A percentile compares a stretch with the other conserved stretches of the same genome.
Evolutionary conservation across 257 asterid species (phyloP).

Genomic region (Anisodus acutangulus): DNA sequence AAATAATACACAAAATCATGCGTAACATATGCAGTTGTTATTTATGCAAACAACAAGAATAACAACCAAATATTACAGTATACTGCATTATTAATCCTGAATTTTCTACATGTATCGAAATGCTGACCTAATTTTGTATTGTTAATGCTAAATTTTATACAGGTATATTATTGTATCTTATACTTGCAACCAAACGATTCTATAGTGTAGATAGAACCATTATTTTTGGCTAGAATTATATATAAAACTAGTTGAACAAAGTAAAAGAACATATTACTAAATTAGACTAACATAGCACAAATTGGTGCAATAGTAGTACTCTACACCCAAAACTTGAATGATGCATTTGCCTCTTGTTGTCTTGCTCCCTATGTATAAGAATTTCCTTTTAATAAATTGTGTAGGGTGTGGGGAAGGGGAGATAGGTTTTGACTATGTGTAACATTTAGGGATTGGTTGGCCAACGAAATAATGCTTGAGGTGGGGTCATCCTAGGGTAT

Average conservation of each 20-base stretch:
- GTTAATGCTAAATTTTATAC: neutral
- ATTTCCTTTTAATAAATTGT: neutral
- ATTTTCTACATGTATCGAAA: neutral
- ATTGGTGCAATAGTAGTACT: neutral
- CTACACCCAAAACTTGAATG: neutral
- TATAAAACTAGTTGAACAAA: neutral
- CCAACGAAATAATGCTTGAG: conserved; percentile 16
- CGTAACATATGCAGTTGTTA: neutral
- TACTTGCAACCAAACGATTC: neutral
- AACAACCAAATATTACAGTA: neutral
- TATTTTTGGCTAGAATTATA: neutral
- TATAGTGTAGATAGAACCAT: neutral
- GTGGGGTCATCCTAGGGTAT: neutral
- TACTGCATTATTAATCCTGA: neutral
- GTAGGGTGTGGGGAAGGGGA: neutral
- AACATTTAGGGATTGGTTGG: conserved; percentile 25
- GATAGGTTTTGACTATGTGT: conserved; percentile 27
- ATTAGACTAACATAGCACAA: neutral
- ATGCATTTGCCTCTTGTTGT: neutral
- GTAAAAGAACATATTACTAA: neutral
- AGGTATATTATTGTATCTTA: neutral
- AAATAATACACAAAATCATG: neutral
- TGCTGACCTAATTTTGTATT: neutral
- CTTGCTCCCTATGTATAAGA: neutral
- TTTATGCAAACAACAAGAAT: neutral